phyloP scores from a whole-genome alignment of 768 basidiomycete genomes.

The Lactifluus piperatus region DNA sequence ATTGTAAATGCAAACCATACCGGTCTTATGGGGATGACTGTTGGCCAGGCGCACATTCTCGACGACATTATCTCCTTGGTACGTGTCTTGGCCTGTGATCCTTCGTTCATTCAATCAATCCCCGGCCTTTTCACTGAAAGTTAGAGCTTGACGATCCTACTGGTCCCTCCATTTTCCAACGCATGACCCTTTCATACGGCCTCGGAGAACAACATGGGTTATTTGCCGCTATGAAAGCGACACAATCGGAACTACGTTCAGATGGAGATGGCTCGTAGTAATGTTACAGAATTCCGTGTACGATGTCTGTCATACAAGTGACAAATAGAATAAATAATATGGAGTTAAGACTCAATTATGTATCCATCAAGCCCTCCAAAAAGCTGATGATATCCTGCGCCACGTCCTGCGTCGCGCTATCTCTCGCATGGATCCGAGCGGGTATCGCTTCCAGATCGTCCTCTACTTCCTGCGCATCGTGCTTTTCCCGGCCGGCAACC shows the following conservation, averaged over 20 bases:
- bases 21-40: slow-evolving; percentile 57
- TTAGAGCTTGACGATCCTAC: slow-evolving; percentile 48
- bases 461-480: slow-evolving; percentile 10
- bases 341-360: background rate
- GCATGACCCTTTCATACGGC: slow-evolving; percentile 73
- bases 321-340: slow-evolving; percentile 5
- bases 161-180: slow-evolving; percentile 49
- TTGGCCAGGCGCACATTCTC: slow-evolving; percentile 88
- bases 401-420: slow-evolving; percentile 25
- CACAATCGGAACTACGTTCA: slow-evolving; percentile 23
- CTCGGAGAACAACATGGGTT: slow-evolving; percentile 78
- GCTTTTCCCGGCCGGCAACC: slow-evolving; percentile 20
- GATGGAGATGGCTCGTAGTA: background rate
- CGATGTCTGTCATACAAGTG: background rate
- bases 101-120: background rate
- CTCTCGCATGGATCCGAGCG: background rate
- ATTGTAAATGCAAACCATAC: slow-evolving; percentile 70
- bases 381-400: slow-evolving; percentile 41
- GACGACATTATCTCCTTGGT: slow-evolving; percentile 89
- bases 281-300: slow-evolving; percentile 1
- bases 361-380: slow-evolving; percentile 35
- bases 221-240: slow-evolving; percentile 37
- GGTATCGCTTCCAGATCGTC: slow-evolving; percentile 10
- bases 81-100: slow-evolving; percentile 17
- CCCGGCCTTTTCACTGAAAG: slow-evolving; percentile 32